phyloP scores from a whole-genome alignment of 768 basidiomycete species.

The Hypholoma fasciculare region DNA sequence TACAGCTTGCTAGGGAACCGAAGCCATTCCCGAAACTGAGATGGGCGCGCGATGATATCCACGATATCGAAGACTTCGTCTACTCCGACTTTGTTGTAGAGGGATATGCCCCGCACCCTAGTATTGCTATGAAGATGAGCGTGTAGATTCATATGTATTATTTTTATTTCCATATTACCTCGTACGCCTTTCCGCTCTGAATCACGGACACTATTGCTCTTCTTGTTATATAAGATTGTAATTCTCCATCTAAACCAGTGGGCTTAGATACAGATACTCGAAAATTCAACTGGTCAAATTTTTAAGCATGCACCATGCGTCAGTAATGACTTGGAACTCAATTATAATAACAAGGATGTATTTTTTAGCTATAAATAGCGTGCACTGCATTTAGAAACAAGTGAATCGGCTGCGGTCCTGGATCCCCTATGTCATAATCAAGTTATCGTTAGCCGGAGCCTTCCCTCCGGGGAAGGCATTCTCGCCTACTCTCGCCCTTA shows the following conservation, averaged over 20 bases:
- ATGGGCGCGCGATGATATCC: constrained; percentile 66
- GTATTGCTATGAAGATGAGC: constrained; percentile 96
- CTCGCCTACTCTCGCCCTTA: too few relatives aligned
- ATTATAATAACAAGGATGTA: background rate
- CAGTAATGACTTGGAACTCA: too few relatives aligned
- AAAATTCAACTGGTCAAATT: too few relatives aligned
- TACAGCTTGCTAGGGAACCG: constrained; percentile 79
- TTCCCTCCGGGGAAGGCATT: too few relatives aligned
- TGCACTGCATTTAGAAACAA: background rate
- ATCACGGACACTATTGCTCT: background rate
- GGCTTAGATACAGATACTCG: too few relatives aligned
- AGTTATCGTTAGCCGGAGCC: too few relatives aligned
- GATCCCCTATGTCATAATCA: too few relatives aligned
- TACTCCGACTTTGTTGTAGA: constrained; percentile 83
- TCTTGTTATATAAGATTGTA: background rate
- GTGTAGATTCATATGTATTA: constrained; percentile 41
- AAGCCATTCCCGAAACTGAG: constrained; percentile 78
- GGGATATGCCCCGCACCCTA: constrained; percentile 81
- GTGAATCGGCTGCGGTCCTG: too few relatives aligned
- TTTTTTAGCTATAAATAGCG: background rate
- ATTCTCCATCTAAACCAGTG: background rate
- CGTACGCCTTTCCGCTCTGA: background rate
- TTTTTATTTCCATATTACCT: background rate
- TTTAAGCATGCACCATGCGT: too few relatives aligned
- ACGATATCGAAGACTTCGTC: constrained; percentile 78